Evolutionary conservation across 2,329 filamentous ascomycete species (phyloP).

Genomic region (Cryphonectria naterciae): DNA sequence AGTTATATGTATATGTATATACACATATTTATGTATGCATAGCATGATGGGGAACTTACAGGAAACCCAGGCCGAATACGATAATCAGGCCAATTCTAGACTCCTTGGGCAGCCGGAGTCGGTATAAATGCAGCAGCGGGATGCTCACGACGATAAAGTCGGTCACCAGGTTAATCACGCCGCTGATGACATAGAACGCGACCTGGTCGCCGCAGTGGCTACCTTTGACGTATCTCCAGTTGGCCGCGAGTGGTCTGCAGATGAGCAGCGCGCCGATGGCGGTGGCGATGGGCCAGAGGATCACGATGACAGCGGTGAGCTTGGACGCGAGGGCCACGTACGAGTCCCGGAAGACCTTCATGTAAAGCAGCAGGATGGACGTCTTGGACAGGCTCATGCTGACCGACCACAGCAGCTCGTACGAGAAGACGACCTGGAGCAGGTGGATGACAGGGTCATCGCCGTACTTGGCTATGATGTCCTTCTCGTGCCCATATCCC

Average conservation of each 20-base stretch:
- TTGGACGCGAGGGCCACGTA: constrained; percentile 33
- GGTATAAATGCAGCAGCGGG: constrained; percentile 15
- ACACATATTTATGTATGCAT: background rate
- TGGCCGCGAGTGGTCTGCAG: constrained; percentile 42
- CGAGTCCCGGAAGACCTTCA: constrained; percentile 36
- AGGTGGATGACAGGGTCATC: background rate
- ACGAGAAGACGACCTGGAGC: constrained; percentile 12
- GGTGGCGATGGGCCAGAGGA: constrained; percentile 37
- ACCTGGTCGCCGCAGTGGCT: constrained; percentile 39
- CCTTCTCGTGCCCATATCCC: constrained; percentile 10
- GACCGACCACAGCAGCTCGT: constrained; percentile 37
- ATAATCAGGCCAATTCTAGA: background rate
- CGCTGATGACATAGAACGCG: constrained; percentile 6
- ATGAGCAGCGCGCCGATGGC: constrained; percentile 40
- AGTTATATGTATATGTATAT: background rate
- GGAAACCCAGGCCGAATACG: constrained; percentile 1
- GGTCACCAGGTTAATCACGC: constrained; percentile 15
- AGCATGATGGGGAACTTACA: constrained; percentile 1
- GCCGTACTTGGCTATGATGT: constrained; percentile 8
- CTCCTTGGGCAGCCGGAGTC: background rate
- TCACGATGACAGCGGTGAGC: constrained; percentile 32
- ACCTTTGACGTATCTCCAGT: constrained; percentile 41
- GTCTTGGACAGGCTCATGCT: constrained; percentile 37
- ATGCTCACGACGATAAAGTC: constrained; percentile 16
- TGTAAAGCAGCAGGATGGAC: constrained; percentile 38